Conservation (phyloP, 305 asterid genomes). For the Rubia balearica region DNA sequence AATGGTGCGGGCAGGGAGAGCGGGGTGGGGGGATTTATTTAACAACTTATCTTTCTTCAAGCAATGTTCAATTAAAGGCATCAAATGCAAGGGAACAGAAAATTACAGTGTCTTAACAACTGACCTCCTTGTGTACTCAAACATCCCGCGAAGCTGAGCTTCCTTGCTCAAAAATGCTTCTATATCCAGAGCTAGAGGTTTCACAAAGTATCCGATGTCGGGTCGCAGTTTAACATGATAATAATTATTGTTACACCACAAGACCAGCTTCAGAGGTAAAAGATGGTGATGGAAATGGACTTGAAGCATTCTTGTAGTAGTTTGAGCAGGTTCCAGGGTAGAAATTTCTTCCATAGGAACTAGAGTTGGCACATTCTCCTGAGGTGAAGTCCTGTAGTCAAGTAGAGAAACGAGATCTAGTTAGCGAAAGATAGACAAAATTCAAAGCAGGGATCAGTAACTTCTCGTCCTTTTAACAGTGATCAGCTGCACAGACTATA, state of each 20-base stretch:
- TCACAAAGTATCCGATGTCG: constrained; percentile 86
- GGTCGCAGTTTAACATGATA: constrained; percentile 76
- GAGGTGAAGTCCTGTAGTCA: constrained; percentile 44
- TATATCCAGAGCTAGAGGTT: constrained; percentile 72
- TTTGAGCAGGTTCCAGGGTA: constrained; percentile 58
- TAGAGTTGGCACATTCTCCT: constrained; percentile 40
- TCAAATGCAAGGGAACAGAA: neutral
- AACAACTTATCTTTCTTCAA: neutral
- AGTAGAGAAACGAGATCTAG: constrained; percentile 19
- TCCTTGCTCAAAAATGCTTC: constrained; percentile 58
- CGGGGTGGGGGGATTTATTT: too few species aligned
- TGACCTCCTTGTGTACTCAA: constrained; percentile 77
- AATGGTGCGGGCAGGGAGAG: too few species aligned
- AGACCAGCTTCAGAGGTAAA: constrained; percentile 77
- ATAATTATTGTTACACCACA: constrained; percentile 55
- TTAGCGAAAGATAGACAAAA: constrained; percentile 12
- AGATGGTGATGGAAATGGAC: constrained; percentile 88
- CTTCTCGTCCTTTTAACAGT: neutral
- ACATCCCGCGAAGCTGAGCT: constrained; percentile 89
- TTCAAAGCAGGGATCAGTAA: neutral
- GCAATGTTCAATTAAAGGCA: neutral
- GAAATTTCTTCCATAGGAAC: constrained; percentile 70
- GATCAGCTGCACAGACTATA: neutral
- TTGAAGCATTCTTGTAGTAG: constrained; percentile 48
- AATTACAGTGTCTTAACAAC: constrained; percentile 20